phyloP scores from a whole-genome alignment of 2,329 filamentous ascomycete genomes.

The Domatiomyces catenatus region DNA sequence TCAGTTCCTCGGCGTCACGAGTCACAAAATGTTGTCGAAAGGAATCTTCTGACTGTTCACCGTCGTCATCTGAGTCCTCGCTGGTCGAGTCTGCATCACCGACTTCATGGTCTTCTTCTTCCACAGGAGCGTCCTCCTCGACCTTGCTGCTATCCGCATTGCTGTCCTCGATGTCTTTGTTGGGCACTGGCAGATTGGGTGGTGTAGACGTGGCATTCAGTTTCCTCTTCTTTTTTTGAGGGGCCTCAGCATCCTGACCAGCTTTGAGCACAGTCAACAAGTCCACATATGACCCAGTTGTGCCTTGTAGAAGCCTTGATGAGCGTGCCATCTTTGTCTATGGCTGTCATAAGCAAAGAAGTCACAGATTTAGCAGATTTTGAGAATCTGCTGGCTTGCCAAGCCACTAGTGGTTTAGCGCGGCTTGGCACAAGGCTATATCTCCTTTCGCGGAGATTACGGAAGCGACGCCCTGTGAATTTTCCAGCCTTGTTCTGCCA shows the following conservation, averaged over 20 bases:
- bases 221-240: constrained; percentile 39
- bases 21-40: constrained; percentile 33
- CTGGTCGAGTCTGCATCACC: constrained; percentile 21
- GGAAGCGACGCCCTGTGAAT: too few relatives aligned
- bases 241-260: constrained; percentile 26
- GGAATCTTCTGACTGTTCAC: constrained; percentile 17
- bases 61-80: constrained; percentile 25
- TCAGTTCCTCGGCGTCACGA: constrained; percentile 11
- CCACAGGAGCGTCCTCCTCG: constrained; percentile 7
- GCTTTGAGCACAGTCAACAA: constrained; percentile 41
- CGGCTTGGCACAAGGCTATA: neutral
- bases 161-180: constrained; percentile 2
- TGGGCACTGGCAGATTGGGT: neutral
- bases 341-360: neutral
- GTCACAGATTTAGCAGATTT: neutral
- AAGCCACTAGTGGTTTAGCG: neutral
- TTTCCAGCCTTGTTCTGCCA: too few relatives aligned
- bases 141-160: constrained; percentile 13
- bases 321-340: constrained; percentile 25
- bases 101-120: constrained; percentile 17
- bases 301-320: neutral
- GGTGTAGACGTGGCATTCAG: constrained; percentile 22
- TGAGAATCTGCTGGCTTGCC: neutral
- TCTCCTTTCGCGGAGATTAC: neutral
- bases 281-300: constrained; percentile 35